Percentiles rank a stretch among this genome's conserved stretches.
Evolutionary conservation across 2,329 filamentous ascomycete genomes (phyloP).

Genomic region (Alternaria gansuensis): DNA sequence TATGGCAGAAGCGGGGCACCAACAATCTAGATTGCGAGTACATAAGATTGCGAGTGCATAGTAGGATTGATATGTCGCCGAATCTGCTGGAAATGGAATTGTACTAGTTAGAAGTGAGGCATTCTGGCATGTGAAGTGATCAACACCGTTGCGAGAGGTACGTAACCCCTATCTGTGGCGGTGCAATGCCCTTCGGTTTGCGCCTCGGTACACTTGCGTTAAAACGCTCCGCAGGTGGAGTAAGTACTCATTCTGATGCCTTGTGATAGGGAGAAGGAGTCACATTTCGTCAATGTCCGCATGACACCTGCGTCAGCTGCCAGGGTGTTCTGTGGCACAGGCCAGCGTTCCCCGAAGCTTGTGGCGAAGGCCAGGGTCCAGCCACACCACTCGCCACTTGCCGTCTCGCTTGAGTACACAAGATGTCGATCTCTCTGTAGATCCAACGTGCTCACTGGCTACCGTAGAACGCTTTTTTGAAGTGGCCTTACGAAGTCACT

Average conservation of each 20-base stretch:
- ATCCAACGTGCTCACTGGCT: constrained; percentile 15
- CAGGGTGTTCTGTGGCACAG: constrained; percentile 16
- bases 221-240: neutral
- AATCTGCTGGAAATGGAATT: constrained; percentile 4
- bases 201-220: constrained; percentile 17
- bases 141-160: constrained; percentile 9
- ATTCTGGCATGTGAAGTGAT: constrained; percentile 13
- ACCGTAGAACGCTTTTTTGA: constrained; percentile 7
- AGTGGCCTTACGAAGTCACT: constrained; percentile 7
- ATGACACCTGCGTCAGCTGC: constrained; percentile 9
- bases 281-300: constrained; percentile 10
- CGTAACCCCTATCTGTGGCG: constrained; percentile 16
- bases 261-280: constrained; percentile 7
- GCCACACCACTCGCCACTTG: constrained; percentile 21
- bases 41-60: neutral
- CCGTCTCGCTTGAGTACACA: constrained; percentile 21
- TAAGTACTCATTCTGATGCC: constrained; percentile 7
- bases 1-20: constrained; percentile 13
- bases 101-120: constrained; percentile 6
- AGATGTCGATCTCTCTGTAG: constrained; percentile 16
- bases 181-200: constrained; percentile 7
- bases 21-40: constrained; percentile 11
- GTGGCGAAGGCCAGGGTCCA: constrained; percentile 22
- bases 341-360: constrained; percentile 20
- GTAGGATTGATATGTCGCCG: constrained; percentile 4